phyloP scores from a whole-genome alignment of 2,329 filamentous ascomycete genomes.

The Botryotinia globosa region DNA sequence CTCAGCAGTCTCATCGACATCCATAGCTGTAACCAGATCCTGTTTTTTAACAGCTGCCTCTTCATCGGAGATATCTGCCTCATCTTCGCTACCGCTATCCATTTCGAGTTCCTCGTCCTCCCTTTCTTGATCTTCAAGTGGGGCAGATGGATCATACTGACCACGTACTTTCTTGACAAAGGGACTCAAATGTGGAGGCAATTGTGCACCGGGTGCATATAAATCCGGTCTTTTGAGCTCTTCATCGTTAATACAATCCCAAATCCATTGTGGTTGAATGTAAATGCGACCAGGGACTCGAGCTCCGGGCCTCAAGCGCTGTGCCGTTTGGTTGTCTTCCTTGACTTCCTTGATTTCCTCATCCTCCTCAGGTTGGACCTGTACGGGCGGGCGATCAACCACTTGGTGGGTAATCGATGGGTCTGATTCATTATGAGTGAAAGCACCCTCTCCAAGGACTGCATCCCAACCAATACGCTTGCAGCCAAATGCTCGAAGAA shows the following conservation, averaged over 20 bases:
- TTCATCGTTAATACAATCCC: slow-evolving; percentile 93
- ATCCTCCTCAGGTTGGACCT: slow-evolving; percentile 45
- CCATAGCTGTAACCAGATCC: slow-evolving; percentile 28
- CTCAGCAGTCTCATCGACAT: slow-evolving; percentile 36
- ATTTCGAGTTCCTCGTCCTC: slow-evolving; percentile 78
- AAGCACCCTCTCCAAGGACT: slow-evolving; percentile 86
- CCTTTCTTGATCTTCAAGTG: slow-evolving; percentile 82
- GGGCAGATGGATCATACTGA: slow-evolving; percentile 85
- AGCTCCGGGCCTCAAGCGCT: slow-evolving; percentile 59
- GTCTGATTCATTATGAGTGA: slow-evolving; percentile 84
- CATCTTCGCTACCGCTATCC: slow-evolving; percentile 52
- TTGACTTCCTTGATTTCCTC: slow-evolving; percentile 50
- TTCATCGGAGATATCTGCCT: slow-evolving; percentile 40
- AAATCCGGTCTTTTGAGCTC: slow-evolving; percentile 82
- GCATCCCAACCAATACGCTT: slow-evolving; percentile 94
- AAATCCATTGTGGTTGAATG: slow-evolving; percentile 96
- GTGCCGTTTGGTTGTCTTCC: slow-evolving; percentile 61
- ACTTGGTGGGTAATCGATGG: slow-evolving; percentile 93
- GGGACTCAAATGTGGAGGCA: slow-evolving; percentile 92
- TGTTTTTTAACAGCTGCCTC: slow-evolving; percentile 51
- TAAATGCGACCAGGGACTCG: slow-evolving; percentile 90
- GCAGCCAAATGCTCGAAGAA: slow-evolving; percentile 91
- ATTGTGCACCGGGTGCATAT: slow-evolving; percentile 83
- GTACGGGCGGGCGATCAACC: slow-evolving; percentile 81
- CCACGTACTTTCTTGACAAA: slow-evolving; percentile 87